Percentiles rank a stretch among this genome's conserved stretches.
Evolutionary conservation across 495 filamentous ascomycete species (phyloP).

Genomic region (Penicillium tannophilum): DNA sequence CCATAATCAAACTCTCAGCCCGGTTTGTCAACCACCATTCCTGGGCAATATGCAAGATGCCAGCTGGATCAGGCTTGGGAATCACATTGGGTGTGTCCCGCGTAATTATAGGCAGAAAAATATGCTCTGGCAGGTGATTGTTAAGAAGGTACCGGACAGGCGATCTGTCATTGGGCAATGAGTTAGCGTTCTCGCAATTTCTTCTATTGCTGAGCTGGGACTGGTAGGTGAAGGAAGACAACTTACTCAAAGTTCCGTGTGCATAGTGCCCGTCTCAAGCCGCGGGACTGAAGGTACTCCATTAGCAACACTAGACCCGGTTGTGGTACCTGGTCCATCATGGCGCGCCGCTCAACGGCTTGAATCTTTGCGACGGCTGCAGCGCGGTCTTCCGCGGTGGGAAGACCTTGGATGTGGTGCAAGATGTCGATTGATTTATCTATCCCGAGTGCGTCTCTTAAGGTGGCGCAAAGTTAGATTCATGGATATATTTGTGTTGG

Average conservation of each 20-base stretch:
- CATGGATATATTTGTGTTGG: not conserved
- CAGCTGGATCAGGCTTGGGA: slow-evolving; percentile 90
- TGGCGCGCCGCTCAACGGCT: slow-evolving; percentile 75
- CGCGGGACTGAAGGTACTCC: slow-evolving; percentile 69
- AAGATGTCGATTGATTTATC: slow-evolving; percentile 76
- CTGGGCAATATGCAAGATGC: slow-evolving; percentile 79
- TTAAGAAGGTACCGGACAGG: slow-evolving; percentile 70
- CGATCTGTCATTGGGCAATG: slow-evolving; percentile 38
- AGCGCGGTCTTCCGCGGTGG: slow-evolving; percentile 57
- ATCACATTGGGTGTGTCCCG: slow-evolving; percentile 66
- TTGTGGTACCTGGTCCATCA: slow-evolving; percentile 77
- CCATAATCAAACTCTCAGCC: slow-evolving; percentile 59
- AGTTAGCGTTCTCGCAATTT: not conserved
- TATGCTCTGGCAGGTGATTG: slow-evolving; percentile 66
- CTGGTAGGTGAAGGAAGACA: not conserved
- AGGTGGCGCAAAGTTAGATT: not conserved
- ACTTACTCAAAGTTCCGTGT: slow-evolving; percentile 88
- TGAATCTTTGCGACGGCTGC: slow-evolving; percentile 71
- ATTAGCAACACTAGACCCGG: slow-evolving; percentile 75
- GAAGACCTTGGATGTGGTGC: slow-evolving; percentile 77
- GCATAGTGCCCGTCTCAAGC: slow-evolving; percentile 78
- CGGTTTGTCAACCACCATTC: slow-evolving; percentile 65
- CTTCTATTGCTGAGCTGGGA: not conserved
- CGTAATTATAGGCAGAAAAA: slow-evolving; percentile 83
- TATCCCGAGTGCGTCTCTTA: slow-evolving; percentile 65